phyloP scores from a whole-genome alignment of 257 asterid species.

The Nicotiana knightiana region DNA sequence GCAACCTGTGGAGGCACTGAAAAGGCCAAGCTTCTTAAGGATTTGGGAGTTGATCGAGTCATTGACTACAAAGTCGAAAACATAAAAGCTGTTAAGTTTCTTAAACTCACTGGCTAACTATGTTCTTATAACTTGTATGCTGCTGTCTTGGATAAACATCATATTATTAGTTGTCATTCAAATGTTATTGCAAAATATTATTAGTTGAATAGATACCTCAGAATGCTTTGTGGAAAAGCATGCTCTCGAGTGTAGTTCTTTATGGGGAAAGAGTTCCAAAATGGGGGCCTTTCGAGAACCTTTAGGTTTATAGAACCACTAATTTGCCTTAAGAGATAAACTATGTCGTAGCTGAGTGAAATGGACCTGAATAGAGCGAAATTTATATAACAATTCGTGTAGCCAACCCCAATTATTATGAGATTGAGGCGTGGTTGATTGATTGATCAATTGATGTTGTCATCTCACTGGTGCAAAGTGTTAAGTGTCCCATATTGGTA shows the following conservation, averaged over 20 bases:
- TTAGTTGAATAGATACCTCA: not conserved
- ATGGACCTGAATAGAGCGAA: not conserved
- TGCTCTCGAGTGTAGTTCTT: not conserved
- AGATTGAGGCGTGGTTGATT: not conserved
- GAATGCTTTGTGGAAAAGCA: not conserved
- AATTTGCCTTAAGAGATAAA: not conserved
- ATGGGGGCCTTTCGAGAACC: not conserved
- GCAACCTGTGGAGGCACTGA: slow-evolving; percentile 95
- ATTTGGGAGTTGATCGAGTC: slow-evolving; percentile 87
- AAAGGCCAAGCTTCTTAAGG: slow-evolving; percentile 78
- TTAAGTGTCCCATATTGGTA: too few relatives aligned
- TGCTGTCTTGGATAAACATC: not conserved
- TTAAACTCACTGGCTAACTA: not conserved
- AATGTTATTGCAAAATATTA: not conserved
- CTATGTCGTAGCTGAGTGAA: not conserved
- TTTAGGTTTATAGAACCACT: not conserved
- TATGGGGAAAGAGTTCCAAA: not conserved
- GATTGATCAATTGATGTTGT: not conserved
- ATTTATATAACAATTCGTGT: not conserved
- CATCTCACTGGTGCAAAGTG: not conserved
- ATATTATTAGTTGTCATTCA: not conserved
- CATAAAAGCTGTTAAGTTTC: slow-evolving; percentile 59
- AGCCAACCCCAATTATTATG: not conserved
- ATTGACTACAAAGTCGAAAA: slow-evolving; percentile 78
- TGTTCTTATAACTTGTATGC: not conserved